phyloP scores from a whole-genome alignment of 106 monocot genomes.

The Acorus calamus region DNA sequence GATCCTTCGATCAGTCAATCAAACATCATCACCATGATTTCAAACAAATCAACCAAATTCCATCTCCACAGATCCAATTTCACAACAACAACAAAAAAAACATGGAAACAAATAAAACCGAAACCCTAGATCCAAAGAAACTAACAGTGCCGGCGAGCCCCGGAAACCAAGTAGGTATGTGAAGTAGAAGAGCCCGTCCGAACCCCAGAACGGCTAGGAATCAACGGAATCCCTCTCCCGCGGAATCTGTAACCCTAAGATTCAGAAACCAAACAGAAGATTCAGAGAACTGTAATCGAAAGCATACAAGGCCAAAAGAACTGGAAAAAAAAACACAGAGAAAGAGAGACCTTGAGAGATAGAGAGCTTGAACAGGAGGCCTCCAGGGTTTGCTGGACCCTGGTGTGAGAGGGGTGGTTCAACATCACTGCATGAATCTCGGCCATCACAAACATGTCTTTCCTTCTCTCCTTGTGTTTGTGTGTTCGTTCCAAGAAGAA shows the following conservation, averaged over 20 bases:
- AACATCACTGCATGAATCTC: conserved; percentile 15
- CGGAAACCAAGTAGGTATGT: too few species aligned
- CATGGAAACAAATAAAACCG: too few species aligned
- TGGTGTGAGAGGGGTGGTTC: conserved; percentile 1
- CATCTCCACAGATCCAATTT: too few species aligned
- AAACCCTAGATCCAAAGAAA: too few species aligned
- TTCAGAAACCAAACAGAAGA: background rate
- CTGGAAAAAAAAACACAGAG: background rate
- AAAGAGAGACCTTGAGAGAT: conserved; percentile 14
- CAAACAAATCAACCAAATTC: too few species aligned
- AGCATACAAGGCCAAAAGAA: background rate
- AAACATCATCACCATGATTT: too few species aligned
- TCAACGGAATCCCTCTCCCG: conserved; percentile 1
- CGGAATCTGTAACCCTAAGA: conserved; percentile 13
- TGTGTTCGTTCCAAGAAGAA: too few species aligned
- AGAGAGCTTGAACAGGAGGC: conserved; percentile 10
- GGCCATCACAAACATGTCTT: background rate
- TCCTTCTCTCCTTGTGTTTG: background rate
- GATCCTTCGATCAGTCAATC: too few species aligned
- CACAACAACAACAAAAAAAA: too few species aligned
- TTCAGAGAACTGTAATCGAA: background rate
- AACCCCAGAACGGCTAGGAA: too few species aligned
- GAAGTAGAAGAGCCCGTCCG: too few species aligned
- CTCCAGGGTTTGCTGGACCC: background rate
- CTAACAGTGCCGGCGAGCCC: too few species aligned